Evolutionary conservation across 495 filamentous ascomycete genomes (phyloP).

Genomic region (Mytilinidion resinicola): DNA sequence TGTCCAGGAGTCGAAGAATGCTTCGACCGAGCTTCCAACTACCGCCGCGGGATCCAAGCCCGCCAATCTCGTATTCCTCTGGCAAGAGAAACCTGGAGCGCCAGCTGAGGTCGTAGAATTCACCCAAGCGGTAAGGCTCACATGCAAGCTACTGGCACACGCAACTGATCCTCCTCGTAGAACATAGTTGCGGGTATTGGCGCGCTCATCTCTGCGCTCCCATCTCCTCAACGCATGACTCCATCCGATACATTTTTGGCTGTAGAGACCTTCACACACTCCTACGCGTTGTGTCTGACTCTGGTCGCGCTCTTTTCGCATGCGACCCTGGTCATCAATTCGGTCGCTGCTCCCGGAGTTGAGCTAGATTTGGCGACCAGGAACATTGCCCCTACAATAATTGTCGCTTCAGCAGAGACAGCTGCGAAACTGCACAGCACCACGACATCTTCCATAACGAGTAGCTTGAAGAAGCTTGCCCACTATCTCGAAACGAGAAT

Average conservation of each 20-base stretch:
- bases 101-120: conserved; percentile 68
- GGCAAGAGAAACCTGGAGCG: conserved; percentile 36
- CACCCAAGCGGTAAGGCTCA: conserved; percentile 51
- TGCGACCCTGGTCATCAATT: conserved; percentile 80
- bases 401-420: conserved; percentile 71
- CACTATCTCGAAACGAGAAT: conserved; percentile 64
- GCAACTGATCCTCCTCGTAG: conserved; percentile 26
- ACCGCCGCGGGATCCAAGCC: conserved; percentile 20
- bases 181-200: conserved; percentile 77
- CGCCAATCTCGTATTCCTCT: conserved; percentile 35
- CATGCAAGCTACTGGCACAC: not conserved
- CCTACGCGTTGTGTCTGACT: conserved; percentile 72
- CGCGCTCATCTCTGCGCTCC: conserved; percentile 68
- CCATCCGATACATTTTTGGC: conserved; percentile 80
- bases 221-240: conserved; percentile 62
- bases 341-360: conserved; percentile 63
- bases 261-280: conserved; percentile 70
- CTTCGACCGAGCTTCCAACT: conserved; percentile 45
- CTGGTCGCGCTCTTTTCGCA: conserved; percentile 78
- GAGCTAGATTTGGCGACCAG: conserved; percentile 66
- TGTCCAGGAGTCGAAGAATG: conserved; percentile 54
- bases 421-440: conserved; percentile 58
- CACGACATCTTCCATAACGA: conserved; percentile 45
- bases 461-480: conserved; percentile 49
- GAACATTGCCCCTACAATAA: conserved; percentile 71